Base-by-base conservation (phyloP, 805 yeast genomes). In the Yarrowia alimentaria region DNA sequence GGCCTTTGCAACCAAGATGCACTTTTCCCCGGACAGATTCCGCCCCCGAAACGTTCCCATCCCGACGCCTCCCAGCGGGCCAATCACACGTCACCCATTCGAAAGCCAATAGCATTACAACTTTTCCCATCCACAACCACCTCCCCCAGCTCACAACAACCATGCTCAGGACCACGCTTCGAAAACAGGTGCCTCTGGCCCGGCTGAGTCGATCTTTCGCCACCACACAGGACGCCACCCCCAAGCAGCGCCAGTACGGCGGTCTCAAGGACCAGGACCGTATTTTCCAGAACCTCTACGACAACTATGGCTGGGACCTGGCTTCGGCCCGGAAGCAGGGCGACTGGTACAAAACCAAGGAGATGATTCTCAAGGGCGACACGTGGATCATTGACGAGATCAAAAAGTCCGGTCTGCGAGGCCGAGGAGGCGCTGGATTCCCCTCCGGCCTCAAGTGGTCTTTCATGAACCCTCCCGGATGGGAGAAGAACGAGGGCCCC, bases 371-470 rank as follows among this genome's bases (percentile, higher is more conserved):
- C 55, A 86, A 86, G 67, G 95, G 95, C 35, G 91, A 87, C 67
- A 77, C 79, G 55, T 86, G 95, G 95, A 86, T 86, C 68, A 86
- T 87, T 62, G 88, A 83, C 63, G 91, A 86, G 70, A 81, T 84
- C 74, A 86, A 86, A 66, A 77, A 79, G 61, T 82, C 90, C 17
- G 95, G 95, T 17, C 74, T 86, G 57, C 79, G 95, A 65, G 95
- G 95, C 54, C 80, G 95, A 68, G 95, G 95, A 54, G 95, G 95
- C 63, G 95, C 95, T 37, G 95, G 95, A 13, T 86, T 86, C 75
- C 95, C 95, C 51, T 79, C 89, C 18, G 95, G 95, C 24, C 76
- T 86, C 63, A 86, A 86, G 69, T 86, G 94, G 94, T 84, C 93
- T 18, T 86, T 86, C 65, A 86, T 86, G 95, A 87, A 87, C 70